These are phyloP conservation scores for Apophysomyces variabilis DNA, from an alignment of 371 early-diverging fungal species.

Conservation along the genomic window DNA sequence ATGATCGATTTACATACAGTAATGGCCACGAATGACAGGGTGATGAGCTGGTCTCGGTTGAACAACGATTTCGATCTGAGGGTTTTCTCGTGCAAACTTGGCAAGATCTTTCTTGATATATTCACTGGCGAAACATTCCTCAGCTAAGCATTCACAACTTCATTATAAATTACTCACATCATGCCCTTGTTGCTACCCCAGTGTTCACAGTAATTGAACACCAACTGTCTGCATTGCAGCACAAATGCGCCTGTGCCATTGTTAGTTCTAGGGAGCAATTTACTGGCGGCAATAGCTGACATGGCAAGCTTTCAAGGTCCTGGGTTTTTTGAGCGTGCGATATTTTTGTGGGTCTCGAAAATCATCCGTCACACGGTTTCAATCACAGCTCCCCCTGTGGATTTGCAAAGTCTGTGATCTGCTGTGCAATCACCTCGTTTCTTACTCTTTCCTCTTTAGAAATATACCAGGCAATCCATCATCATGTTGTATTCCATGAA, in stretches of 20 bases:
- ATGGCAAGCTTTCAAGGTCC: constrained; percentile 15
- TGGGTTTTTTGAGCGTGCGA: not conserved
- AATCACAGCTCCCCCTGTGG: no score
- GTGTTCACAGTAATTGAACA: constrained; percentile 87
- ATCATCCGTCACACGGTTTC: not conserved
- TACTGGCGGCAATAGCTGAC: constrained; percentile 28
- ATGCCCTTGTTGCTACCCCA: constrained; percentile 84
- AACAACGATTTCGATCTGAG: constrained; percentile 83
- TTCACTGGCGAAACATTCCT: constrained; percentile 47
- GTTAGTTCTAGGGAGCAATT: constrained; percentile 52
- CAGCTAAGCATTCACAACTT: not conserved
- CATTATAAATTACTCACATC: constrained; percentile 57
- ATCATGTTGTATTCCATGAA: no score
- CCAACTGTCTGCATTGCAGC: constrained; percentile 79
- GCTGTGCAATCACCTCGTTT: no score
- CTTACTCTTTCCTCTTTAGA: no score
- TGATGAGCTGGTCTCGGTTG: constrained; percentile 79
- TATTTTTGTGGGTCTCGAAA: not conserved
- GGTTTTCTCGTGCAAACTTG: constrained; percentile 73
- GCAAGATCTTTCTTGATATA: constrained; percentile 72
- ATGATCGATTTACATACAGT: constrained; percentile 52
- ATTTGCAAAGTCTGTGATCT: no score
- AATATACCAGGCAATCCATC: no score
- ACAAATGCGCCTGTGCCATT: constrained; percentile 86
- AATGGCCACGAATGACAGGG: constrained; percentile 77